Conservation (phyloP, 192 early-diverging fungal species). For the Dissophora ornata region DNA sequence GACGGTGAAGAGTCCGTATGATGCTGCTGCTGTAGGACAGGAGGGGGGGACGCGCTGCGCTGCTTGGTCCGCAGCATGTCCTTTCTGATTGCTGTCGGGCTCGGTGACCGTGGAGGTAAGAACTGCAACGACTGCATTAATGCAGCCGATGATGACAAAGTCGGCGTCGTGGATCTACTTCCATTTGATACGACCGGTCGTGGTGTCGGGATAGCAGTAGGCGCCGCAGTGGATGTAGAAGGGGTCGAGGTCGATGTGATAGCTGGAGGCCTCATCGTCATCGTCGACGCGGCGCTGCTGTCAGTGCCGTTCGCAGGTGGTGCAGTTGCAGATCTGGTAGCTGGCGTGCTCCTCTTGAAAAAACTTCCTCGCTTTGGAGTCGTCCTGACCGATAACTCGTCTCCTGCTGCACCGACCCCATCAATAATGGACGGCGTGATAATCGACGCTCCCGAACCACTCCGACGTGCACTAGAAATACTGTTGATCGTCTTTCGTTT, state of each 20-base stretch:
- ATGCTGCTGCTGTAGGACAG: neutral
- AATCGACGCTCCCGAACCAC: neutral
- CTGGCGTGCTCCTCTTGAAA: slow-evolving; percentile 33
- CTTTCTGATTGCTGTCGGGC: slow-evolving; percentile 14
- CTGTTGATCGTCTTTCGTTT: slow-evolving; percentile 14
- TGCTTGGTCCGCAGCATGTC: neutral
- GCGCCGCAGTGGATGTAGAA: neutral
- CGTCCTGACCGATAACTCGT: slow-evolving; percentile 9
- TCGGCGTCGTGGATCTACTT: too few relatives aligned
- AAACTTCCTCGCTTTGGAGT: slow-evolving; percentile 31
- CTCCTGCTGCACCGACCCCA: neutral
- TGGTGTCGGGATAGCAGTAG: neutral
- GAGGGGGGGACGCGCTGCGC: neutral
- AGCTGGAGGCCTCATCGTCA: neutral
- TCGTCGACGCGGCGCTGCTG: neutral
- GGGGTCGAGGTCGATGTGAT: slow-evolving; percentile 4
- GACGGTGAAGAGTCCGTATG: neutral
- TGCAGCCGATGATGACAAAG: neutral
- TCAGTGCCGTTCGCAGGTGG: neutral
- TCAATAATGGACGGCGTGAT: neutral
- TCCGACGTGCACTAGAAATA: neutral
- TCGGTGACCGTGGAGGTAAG: slow-evolving; percentile 26
- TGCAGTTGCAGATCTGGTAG: slow-evolving; percentile 11
- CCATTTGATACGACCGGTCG: neutral
- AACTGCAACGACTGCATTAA: slow-evolving; percentile 18